Base-by-base conservation (phyloP, 192 early-diverging fungal species). In the Dimargaris verticillata region DNA sequence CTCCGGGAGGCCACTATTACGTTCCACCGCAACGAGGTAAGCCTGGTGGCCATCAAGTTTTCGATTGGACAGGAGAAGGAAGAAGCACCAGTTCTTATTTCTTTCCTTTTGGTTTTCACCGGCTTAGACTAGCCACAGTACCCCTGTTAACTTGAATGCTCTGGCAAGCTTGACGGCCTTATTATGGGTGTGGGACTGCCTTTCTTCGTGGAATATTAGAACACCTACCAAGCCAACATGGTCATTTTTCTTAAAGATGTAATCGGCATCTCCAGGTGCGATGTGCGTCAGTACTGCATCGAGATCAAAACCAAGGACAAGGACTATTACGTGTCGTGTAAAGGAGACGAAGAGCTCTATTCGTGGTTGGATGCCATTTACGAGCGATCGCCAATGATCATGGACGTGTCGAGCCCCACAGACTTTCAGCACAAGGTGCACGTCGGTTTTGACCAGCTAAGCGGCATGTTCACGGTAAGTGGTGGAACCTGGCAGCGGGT, bases 351-450 rank as follows among this genome's bases (percentile, higher is more conserved):
- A 67, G 94, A 99, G 68, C 76, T 99, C 29, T 99, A 99, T 69
- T 84, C 85, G 49, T 99, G 96, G 96, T 90, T 96, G 81, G 94
- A 99, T 66, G 88, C 91, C 66, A 89, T 99, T 69, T 97, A 97
- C 74, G 86, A 86, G 60, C 72, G 69, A 53, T 73, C 71, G 51
- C 70, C 72, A 44, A 52, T 72, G 46, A 66, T 72, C 45, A 72
- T 70, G 63, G 68, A 65, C 28, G 73, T 79, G 15, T 76, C 78
- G 45, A 67, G 66, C 47, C 78, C 78, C 11, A 76, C 76, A 28
- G 71, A 76, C 67, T 80, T 80, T 62, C 74, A 76, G 64, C 78
- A 80, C 59, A 70, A 78, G 57, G 68, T 78, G 29, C 78, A 80
- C 54, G 78, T 79, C 28, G 75, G 74, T 58, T 79, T 79, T 64